Conservation (phyloP, 2,329 filamentous ascomycete genomes). For the Colletotrichum tropicicola region DNA sequence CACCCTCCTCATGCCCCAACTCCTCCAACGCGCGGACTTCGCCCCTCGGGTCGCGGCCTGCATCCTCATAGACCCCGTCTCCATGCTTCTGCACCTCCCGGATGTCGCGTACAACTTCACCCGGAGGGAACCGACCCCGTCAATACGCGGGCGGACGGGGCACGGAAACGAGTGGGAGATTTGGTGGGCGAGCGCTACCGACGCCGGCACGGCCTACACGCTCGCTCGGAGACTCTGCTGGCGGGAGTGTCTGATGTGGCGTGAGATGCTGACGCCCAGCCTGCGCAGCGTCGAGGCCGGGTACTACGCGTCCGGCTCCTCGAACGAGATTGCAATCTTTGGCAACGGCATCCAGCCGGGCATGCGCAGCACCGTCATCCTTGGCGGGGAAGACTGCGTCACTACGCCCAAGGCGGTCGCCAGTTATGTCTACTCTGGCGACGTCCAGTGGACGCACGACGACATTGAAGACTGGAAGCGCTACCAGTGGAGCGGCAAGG, state of each 20-base stretch:
- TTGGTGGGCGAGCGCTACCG: conserved; percentile 77
- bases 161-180: conserved; percentile 74
- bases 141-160: conserved; percentile 31
- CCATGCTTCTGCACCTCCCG: conserved; percentile 67
- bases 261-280: conserved; percentile 61
- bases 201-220: conserved; percentile 72
- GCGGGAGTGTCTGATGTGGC: conserved; percentile 76
- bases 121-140: conserved; percentile 48
- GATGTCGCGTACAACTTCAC: conserved; percentile 71
- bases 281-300: conserved; percentile 4
- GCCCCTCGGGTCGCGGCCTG: conserved; percentile 51
- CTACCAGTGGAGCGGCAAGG: conserved; percentile 34
- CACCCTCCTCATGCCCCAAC: conserved; percentile 62
- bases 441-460: conserved; percentile 20
- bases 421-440: conserved; percentile 34
- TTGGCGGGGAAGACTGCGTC: conserved; percentile 35
- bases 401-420: conserved; percentile 32
- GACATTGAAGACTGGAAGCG: conserved; percentile 15
- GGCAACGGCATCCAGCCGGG: conserved; percentile 38
- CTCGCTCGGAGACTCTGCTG: conserved; percentile 76
- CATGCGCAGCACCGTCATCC: conserved; percentile 34
- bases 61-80: conserved; percentile 68
- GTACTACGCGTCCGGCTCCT: conserved; percentile 16
- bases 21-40: conserved; percentile 55
- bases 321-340: conserved; percentile 11